Percentiles rank a stretch among this genome's conserved stretches.
Conservation (phyloP, 306 rosid species). For the Trifolium fragiferum region DNA sequence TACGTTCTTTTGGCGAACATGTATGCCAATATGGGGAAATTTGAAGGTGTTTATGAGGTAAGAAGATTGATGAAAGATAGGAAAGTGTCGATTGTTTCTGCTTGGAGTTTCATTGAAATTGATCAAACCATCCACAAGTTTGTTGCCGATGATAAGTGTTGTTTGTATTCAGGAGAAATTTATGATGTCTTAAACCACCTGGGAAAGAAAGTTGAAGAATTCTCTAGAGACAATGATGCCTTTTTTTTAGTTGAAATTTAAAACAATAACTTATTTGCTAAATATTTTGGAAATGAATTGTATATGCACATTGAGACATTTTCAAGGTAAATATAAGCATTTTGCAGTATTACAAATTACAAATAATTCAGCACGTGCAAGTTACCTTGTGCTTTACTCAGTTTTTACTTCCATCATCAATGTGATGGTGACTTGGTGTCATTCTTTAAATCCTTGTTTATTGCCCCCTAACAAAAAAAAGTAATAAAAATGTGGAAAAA, state of each 20-base stretch:
- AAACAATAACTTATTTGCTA: neutral
- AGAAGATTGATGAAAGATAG: slow-evolving; percentile 57
- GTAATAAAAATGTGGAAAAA: neutral
- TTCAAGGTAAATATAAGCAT: neutral
- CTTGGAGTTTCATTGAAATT: slow-evolving; percentile 64
- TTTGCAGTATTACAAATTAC: neutral
- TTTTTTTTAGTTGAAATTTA: slow-evolving; percentile 5
- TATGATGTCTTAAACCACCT: slow-evolving; percentile 40
- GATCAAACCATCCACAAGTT: slow-evolving; percentile 53
- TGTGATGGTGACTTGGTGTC: neutral
- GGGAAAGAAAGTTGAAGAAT: slow-evolving; percentile 43
- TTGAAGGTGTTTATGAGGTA: slow-evolving; percentile 53
- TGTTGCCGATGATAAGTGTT: slow-evolving; percentile 47
- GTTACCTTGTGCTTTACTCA: too few species aligned
- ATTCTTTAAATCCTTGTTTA: neutral
- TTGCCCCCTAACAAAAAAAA: neutral
- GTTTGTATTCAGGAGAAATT: slow-evolving; percentile 42
- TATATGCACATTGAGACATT: slow-evolving; percentile 11
- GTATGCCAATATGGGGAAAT: slow-evolving; percentile 54
- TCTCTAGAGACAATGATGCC: slow-evolving; percentile 32
- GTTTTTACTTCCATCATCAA: neutral
- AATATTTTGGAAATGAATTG: neutral
- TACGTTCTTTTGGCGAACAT: slow-evolving; percentile 57
- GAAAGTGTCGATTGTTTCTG: slow-evolving; percentile 44
- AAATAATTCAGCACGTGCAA: neutral